Evolutionary conservation across 2,329 filamentous ascomycete genomes (phyloP).

Genomic region (Daldinia eschscholtzii): DNA sequence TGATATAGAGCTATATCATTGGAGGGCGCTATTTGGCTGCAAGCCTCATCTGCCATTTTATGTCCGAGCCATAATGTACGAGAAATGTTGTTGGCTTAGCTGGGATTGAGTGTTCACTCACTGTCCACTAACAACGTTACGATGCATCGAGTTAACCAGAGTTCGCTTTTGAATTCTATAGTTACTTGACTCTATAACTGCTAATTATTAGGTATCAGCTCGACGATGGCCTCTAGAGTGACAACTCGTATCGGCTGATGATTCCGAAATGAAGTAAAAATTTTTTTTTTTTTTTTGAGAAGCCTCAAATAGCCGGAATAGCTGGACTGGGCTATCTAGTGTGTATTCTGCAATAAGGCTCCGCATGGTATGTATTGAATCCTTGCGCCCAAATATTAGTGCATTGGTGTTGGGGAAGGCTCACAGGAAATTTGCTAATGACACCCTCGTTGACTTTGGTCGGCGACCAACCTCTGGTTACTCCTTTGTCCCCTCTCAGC

Average conservation of each 20-base stretch:
- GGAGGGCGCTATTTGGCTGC: slow-evolving; percentile 30
- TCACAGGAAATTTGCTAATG: slow-evolving; percentile 43
- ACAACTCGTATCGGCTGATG: slow-evolving; percentile 30
- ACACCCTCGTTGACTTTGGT: slow-evolving; percentile 42
- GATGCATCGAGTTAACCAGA: background rate
- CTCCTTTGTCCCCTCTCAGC: slow-evolving; percentile 26
- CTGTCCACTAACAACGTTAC: slow-evolving; percentile 18
- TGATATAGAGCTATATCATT: slow-evolving; percentile 30
- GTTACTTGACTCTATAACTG: slow-evolving; percentile 2
- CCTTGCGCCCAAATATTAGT: slow-evolving; percentile 38
- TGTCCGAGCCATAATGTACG: slow-evolving; percentile 30
- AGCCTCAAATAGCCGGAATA: slow-evolving; percentile 41
- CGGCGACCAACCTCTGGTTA: slow-evolving; percentile 38
- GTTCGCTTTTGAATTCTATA: slow-evolving; percentile 10
- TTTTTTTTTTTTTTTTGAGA: slow-evolving; percentile 7
- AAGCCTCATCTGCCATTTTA: slow-evolving; percentile 38
- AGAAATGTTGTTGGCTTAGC: slow-evolving; percentile 6
- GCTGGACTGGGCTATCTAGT: slow-evolving; percentile 31
- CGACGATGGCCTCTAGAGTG: slow-evolving; percentile 4
- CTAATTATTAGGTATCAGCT: background rate
- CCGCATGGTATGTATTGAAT: slow-evolving; percentile 39
- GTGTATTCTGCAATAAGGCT: slow-evolving; percentile 35
- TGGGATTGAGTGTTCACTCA: slow-evolving; percentile 16
- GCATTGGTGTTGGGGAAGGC: slow-evolving; percentile 29
- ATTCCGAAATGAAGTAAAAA: slow-evolving; percentile 35